phyloP scores from a whole-genome alignment of 139 green algal species.

The Desmodesmus armatus region DNA sequence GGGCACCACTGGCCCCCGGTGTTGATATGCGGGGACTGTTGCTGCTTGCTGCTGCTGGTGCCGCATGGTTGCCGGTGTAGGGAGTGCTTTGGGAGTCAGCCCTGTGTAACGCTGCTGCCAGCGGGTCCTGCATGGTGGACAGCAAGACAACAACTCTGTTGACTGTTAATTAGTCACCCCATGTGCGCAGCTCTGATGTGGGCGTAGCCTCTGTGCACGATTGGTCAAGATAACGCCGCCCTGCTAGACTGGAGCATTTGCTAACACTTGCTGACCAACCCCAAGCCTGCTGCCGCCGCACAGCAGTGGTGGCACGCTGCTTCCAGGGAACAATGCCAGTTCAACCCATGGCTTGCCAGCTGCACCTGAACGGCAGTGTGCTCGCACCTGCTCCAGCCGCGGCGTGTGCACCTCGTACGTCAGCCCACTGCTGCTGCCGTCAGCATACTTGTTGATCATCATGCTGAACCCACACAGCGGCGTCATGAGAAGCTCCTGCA shows the following conservation, averaged over 20 bases:
- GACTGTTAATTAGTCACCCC: no score
- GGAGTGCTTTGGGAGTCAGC: constrained; percentile 34
- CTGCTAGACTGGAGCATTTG: not conserved
- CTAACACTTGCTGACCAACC: not conserved
- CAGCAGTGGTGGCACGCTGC: no score
- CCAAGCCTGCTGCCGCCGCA: not conserved
- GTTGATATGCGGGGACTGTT: no score
- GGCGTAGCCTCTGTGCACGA: no score
- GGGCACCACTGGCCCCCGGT: not conserved
- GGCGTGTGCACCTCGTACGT: constrained; percentile 33
- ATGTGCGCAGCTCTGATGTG: no score
- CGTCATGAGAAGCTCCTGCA: constrained; percentile 28
- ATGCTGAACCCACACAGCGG: constrained; percentile 15
- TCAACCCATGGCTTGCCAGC: not conserved
- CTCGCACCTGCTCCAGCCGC: not conserved
- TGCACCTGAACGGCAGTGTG: not conserved
- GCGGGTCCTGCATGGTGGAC: no score
- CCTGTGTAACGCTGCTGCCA: constrained; percentile 8
- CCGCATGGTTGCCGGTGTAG: not conserved
- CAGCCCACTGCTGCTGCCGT: not conserved
- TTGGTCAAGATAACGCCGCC: no score
- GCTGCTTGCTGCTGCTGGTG: not conserved
- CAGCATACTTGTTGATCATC: constrained; percentile 32
- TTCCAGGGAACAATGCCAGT: not conserved
- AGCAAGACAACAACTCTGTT: no score